Evolutionary conservation across 768 basidiomycete species (phyloP).

Genomic region (Pleurotus platypus): DNA sequence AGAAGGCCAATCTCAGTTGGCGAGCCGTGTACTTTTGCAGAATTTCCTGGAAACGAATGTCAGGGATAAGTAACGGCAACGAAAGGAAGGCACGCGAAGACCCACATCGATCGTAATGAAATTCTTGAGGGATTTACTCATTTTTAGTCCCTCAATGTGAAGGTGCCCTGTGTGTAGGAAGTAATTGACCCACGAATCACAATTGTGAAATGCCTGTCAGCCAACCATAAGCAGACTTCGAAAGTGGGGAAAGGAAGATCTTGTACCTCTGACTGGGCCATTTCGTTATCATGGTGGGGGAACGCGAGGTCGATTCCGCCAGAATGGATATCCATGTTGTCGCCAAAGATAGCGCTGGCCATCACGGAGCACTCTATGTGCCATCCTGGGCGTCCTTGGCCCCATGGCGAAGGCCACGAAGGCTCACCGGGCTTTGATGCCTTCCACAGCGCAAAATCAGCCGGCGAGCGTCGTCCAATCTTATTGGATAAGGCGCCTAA

Average conservation of each 20-base stretch:
- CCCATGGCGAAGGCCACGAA: slow-evolving; percentile 96
- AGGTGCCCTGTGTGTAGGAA: slow-evolving; percentile 98
- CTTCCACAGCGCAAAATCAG: slow-evolving; percentile 99
- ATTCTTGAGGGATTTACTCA: slow-evolving; percentile 99
- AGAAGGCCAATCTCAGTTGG: slow-evolving; percentile 88
- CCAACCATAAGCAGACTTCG: slow-evolving; percentile 3
- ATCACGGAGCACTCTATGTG: slow-evolving; percentile 99
- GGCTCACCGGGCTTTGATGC: slow-evolving; percentile 95
- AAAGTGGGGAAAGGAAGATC: slow-evolving; percentile 8
- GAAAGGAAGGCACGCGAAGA: slow-evolving; percentile 7
- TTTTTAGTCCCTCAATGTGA: slow-evolving; percentile 97
- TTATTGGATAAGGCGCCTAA: slow-evolving; percentile 39
- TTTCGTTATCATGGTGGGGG: slow-evolving; percentile 98
- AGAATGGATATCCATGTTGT: slow-evolving; percentile 95
- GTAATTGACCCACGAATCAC: slow-evolving; percentile 95
- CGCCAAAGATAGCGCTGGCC: slow-evolving; percentile 88
- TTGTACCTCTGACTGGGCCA: slow-evolving; percentile 91
- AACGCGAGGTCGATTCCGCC: slow-evolving; percentile 98
- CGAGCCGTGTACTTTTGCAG: slow-evolving; percentile 78
- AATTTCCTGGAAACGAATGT: slow-evolving; percentile 60
- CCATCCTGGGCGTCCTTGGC: slow-evolving; percentile 94
- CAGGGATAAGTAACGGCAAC: slow-evolving; percentile 7
- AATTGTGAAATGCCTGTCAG: slow-evolving; percentile 86
- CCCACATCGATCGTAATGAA: slow-evolving; percentile 94
- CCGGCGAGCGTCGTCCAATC: slow-evolving; percentile 67